These are phyloP conservation scores for Daldinia concentrica DNA, from an alignment of 495 filamentous ascomycete species.

Conservation along the genomic window DNA sequence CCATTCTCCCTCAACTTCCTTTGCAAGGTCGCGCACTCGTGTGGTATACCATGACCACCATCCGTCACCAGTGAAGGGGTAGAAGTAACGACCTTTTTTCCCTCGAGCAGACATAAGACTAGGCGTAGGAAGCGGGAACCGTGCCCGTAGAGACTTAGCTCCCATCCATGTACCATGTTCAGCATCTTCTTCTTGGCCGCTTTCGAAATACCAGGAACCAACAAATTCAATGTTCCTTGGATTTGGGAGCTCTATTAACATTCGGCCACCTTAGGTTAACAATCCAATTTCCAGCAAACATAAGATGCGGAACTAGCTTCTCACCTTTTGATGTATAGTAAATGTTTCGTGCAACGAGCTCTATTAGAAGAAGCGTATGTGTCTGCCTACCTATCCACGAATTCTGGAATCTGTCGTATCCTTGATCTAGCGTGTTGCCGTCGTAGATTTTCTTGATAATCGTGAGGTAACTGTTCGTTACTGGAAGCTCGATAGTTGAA, in stretches of 20 bases:
- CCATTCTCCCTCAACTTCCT: slow-evolving; percentile 33
- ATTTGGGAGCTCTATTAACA: slow-evolving; percentile 13
- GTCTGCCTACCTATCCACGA: slow-evolving; percentile 32
- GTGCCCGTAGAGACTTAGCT: slow-evolving; percentile 12
- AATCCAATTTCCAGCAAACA: neutral
- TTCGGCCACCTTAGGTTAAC: neutral
- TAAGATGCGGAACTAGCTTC: neutral
- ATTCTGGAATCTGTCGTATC: slow-evolving; percentile 13
- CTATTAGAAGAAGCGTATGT: slow-evolving; percentile 19
- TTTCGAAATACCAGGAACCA: slow-evolving; percentile 20
- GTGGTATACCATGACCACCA: slow-evolving; percentile 41
- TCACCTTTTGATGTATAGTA: slow-evolving; percentile 7
- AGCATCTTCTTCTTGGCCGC: neutral
- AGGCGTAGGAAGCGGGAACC: slow-evolving; percentile 30
- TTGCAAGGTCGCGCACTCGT: slow-evolving; percentile 30
- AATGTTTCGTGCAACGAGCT: slow-evolving; percentile 15
- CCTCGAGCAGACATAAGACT: neutral
- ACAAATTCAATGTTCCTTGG: slow-evolving; percentile 30
- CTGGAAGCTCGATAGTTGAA: neutral
- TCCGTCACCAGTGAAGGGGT: slow-evolving; percentile 27
- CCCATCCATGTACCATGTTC: neutral
- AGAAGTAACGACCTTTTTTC: slow-evolving; percentile 22
- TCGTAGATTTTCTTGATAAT: slow-evolving; percentile 6
- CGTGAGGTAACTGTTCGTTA: neutral
- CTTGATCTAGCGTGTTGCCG: neutral